phyloP scores from a whole-genome alignment of 306 rosid genomes.

The Medicago lupulina region DNA sequence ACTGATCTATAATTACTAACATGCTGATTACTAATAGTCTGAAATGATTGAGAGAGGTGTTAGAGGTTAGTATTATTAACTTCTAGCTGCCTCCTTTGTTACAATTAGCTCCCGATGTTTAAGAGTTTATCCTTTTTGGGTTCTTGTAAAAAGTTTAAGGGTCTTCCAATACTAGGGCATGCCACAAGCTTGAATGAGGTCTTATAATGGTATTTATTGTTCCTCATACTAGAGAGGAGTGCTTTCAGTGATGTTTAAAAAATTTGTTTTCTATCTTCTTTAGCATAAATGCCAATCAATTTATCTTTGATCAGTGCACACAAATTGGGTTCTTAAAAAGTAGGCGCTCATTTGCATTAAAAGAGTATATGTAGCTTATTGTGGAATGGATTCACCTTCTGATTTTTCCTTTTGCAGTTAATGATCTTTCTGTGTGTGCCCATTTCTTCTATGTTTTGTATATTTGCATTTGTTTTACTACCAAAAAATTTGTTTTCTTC shows the following conservation, averaged over 20 bases:
- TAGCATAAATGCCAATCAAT: conserved; percentile 22
- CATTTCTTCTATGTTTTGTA: conserved; percentile 26
- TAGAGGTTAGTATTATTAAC: conserved; percentile 6
- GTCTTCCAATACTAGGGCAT: conserved; percentile 28
- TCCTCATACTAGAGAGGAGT: background rate
- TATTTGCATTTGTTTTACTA: conserved; percentile 9
- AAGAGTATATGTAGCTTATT: background rate
- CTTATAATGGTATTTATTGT: background rate
- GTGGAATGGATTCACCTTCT: conserved; percentile 34
- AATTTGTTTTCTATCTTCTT: conserved; percentile 13
- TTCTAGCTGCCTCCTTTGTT: conserved; percentile 8
- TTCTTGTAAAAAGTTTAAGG: conserved; percentile 18
- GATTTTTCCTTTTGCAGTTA: conserved; percentile 21
- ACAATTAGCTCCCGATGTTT: background rate
- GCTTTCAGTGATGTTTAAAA: background rate
- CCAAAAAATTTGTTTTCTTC: conserved; percentile 12
- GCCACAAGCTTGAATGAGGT: conserved; percentile 11
- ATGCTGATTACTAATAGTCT: conserved; percentile 9
- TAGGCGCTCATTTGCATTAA: conserved; percentile 16
- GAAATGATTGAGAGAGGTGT: conserved; percentile 7
- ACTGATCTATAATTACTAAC: conserved; percentile 17
- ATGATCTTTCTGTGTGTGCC: conserved; percentile 5
- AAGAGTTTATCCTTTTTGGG: background rate
- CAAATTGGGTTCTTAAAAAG: conserved; percentile 15
- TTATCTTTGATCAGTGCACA: conserved; percentile 25